Conservation (phyloP, 2,329 filamentous ascomycete species). For the Ascochyta lentis region DNA sequence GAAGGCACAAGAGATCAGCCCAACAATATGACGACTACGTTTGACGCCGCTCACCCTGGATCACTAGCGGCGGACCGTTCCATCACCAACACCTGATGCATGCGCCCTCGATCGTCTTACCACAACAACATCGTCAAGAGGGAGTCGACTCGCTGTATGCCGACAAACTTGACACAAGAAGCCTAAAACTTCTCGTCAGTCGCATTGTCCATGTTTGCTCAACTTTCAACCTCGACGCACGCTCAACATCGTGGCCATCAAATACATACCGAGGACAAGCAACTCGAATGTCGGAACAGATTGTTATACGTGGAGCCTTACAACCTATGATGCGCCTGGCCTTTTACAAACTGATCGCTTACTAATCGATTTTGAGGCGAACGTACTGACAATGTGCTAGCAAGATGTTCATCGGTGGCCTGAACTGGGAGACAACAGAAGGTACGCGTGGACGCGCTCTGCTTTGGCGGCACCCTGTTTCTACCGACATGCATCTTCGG, state of each 20-base stretch:
- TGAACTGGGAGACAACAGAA: constrained; percentile 99
- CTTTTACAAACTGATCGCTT: background rate
- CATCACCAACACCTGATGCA: background rate
- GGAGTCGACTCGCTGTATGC: background rate
- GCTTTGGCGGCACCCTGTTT: background rate
- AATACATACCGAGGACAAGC: background rate
- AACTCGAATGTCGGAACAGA: background rate
- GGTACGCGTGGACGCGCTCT: constrained; percentile 65
- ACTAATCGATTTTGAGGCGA: background rate
- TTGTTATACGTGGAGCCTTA: background rate
- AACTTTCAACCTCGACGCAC: background rate
- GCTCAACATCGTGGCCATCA: background rate
- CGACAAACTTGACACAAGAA: background rate
- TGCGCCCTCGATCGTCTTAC: background rate
- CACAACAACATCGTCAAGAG: background rate
- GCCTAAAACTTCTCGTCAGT: background rate
- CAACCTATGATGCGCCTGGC: constrained; percentile 10
- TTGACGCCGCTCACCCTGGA: background rate
- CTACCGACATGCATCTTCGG: background rate
- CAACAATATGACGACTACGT: constrained; percentile 3
- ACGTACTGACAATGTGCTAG: constrained; percentile 57
- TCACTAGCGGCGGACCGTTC: constrained; percentile 3
- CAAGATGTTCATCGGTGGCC: constrained; percentile 99
- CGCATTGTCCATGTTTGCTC: background rate
- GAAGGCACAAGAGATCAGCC: background rate